Evolutionary conservation across 1,139 yeast genomes (phyloP), one percentile per base, ranked within the genome.

Genomic region (Dujonia santamariae): DNA sequence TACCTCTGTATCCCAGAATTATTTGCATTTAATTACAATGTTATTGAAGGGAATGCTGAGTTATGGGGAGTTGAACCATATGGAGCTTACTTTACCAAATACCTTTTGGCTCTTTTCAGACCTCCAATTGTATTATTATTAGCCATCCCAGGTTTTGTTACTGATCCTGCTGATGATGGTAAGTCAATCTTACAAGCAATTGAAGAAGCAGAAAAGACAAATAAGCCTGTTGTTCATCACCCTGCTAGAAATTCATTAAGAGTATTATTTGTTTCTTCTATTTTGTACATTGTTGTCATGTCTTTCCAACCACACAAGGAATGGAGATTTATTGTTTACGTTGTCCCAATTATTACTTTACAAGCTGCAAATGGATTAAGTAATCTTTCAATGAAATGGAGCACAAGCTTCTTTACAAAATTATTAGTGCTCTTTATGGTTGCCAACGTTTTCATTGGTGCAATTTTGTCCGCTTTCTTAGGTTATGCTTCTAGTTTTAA

Each of bases 241-340:
- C 72, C 69, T 2, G 67, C 70, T 1, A 55, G 50, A 31, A 50
- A 66, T 43, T 58, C 72, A 1, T 49, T 69, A 30, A 51, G 64
- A 25, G 53, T 64, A 19, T 48, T 68, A 29, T 54, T 51, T 24
- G 31, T 56, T 4, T 63, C 87, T 0, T 61, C 84, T 0, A 25
- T 79, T 3, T 35, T 76, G 8, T 90, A 65, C 52, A 69, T 87
- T 20, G 46, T 65, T 2, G 53, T 75, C 2, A 72, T 88, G 72
- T 88, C 97, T 0, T 55, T 82, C 37, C 95, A 85, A 54, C 92
- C 95, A 2, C 97, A 90, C 48, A 92, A 90, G 55, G 97, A 92
- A 63, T 87, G 96, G 96, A 73, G 97, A 46, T 92, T 90, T 47
- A 78, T 92, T 34, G 63, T 83, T 12, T 92, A 90, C 52, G 65